Evolutionary conservation across 306 rosid genomes (phyloP).

Genomic region (Rosa multiflora): DNA sequence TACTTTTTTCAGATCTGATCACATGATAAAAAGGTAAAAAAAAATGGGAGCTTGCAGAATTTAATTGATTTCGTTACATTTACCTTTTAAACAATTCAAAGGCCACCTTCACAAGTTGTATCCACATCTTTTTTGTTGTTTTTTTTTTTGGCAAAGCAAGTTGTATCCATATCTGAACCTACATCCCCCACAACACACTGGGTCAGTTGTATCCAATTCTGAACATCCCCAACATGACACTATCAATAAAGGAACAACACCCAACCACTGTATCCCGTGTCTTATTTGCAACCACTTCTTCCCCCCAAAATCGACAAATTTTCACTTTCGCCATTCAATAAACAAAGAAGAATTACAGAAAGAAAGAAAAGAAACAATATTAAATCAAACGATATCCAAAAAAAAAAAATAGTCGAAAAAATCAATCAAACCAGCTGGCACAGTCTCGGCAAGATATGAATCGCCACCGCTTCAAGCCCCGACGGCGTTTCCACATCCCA

Average conservation of each 20-base stretch:
- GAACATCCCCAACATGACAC: neutral
- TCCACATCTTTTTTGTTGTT: no score
- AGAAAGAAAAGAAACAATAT: neutral
- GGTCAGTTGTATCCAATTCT: neutral
- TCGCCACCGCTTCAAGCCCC: slow-evolving; percentile 57
- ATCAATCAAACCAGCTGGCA: neutral
- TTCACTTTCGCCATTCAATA: neutral
- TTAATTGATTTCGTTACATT: no score
- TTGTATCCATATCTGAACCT: no score
- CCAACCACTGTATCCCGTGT: neutral
- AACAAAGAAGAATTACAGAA: neutral
- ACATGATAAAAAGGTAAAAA: no score
- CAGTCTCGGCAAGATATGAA: slow-evolving; percentile 73
- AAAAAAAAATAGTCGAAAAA: neutral
- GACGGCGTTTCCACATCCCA: slow-evolving; percentile 50
- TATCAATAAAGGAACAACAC: neutral
- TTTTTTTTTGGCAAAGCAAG: no score
- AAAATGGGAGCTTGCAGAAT: no score
- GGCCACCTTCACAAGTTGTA: no score
- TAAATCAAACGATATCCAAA: neutral
- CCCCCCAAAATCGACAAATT: slow-evolving; percentile 6
- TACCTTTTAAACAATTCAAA: no score
- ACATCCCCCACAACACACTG: no score
- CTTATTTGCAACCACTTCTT: neutral
- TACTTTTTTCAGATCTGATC: no score